Conservation (phyloP, 805 yeast species). For the Monosporozyma yasuniensis region DNA sequence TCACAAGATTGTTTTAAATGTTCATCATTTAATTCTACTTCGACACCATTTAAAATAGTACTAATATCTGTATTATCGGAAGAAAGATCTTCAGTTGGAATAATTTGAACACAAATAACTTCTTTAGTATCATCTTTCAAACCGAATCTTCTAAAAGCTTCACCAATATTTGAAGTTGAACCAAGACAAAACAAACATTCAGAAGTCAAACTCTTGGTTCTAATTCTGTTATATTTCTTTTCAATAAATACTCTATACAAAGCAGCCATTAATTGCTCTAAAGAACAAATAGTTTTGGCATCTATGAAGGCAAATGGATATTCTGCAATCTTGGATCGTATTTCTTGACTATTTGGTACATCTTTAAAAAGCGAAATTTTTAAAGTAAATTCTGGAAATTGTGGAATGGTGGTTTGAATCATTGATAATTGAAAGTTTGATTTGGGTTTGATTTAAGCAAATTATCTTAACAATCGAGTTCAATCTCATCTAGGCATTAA, state of each 20-base stretch:
- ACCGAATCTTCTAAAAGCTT: constrained; percentile 65
- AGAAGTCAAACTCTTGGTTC: constrained; percentile 60
- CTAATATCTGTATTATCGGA: not conserved
- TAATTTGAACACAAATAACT: constrained; percentile 28
- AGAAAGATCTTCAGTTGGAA: constrained; percentile 11
- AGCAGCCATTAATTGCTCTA: constrained; percentile 55
- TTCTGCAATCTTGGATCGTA: constrained; percentile 36
- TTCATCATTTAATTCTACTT: constrained; percentile 29
- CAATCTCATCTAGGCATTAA: not conserved
- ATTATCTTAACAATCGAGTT: not conserved
- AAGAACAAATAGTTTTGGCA: constrained; percentile 46
- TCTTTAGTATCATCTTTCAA: constrained; percentile 40
- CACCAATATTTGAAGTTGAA: constrained; percentile 59
- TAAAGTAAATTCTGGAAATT: constrained; percentile 34
- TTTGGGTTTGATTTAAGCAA: too few relatives aligned
- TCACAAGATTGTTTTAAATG: constrained; percentile 28
- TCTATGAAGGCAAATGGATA: constrained; percentile 61
- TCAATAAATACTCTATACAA: constrained; percentile 54
- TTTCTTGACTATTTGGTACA: constrained; percentile 37
- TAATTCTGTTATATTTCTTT: constrained; percentile 36
- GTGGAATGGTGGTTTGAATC: constrained; percentile 34
- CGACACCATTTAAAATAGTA: constrained; percentile 28
- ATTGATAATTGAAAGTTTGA: not conserved
- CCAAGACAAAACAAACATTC: constrained; percentile 63
- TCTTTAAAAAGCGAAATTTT: constrained; percentile 37